A percentile compares a stretch with the other conserved stretches of the same genome.
Conservation (phyloP, 768 basidiomycete genomes). For the Termitomyces sp. region DNA sequence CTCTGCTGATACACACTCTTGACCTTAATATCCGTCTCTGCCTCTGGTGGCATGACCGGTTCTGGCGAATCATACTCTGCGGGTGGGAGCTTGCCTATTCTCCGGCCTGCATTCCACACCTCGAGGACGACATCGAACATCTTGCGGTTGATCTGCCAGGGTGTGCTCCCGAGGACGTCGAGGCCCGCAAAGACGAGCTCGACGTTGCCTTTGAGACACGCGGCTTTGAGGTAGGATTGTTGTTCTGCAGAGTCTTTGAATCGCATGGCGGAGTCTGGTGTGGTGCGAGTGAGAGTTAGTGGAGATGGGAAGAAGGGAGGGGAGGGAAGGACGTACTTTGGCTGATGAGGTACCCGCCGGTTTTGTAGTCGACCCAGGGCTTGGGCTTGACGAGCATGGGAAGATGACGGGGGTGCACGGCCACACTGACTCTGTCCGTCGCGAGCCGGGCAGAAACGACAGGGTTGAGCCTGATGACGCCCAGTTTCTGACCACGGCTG, state of each 20-base stretch:
- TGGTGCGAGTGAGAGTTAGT: constrained; percentile 3
- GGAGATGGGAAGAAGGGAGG: not conserved
- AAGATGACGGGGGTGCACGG: constrained; percentile 89
- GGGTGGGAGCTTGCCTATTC: constrained; percentile 84
- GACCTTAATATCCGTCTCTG: constrained; percentile 50
- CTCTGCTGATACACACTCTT: constrained; percentile 54
- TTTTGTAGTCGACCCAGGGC: constrained; percentile 75
- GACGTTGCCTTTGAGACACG: constrained; percentile 70
- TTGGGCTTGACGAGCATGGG: constrained; percentile 94
- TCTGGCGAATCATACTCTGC: constrained; percentile 62
- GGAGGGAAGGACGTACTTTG: constrained; percentile 47
- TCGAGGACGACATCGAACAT: constrained; percentile 73
- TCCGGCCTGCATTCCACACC: constrained; percentile 87
- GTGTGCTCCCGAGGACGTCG: constrained; percentile 85
- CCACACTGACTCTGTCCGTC: constrained; percentile 64
- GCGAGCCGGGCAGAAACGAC: constrained; percentile 76
- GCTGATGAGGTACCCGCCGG: constrained; percentile 84
- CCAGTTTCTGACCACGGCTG: constrained; percentile 90
- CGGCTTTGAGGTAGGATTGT: constrained; percentile 69
- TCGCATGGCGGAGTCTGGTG: constrained; percentile 75
- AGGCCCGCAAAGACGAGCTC: constrained; percentile 87
- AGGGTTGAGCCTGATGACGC: constrained; percentile 85
- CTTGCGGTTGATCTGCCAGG: constrained; percentile 84
- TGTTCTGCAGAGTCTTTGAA: constrained; percentile 91
- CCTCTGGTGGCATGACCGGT: constrained; percentile 50